A percentile compares a stretch with the other conserved stretches of the same genome.
Evolutionary conservation across 352 stramenopile genomes (phyloP).

Genomic region (Sclerospora graminicola): DNA sequence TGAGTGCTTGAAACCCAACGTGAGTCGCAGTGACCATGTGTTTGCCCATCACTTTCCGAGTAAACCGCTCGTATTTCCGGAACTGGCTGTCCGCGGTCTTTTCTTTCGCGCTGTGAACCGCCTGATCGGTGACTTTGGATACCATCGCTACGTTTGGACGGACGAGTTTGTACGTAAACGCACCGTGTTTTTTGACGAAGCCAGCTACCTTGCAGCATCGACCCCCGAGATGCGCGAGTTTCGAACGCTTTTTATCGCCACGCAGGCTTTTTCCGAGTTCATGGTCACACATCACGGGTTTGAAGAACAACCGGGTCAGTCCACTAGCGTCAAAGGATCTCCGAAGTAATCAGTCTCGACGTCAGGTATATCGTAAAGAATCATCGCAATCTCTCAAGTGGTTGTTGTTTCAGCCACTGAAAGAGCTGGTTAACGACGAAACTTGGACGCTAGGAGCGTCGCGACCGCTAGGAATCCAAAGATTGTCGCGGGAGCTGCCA

Average conservation of each 20-base stretch:
- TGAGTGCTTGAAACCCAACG: slow-evolving; percentile 57
- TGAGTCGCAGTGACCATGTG: slow-evolving; percentile 62
- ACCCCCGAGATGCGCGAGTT: slow-evolving; percentile 68
- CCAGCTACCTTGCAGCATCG: slow-evolving; percentile 73
- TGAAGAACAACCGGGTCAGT: slow-evolving; percentile 38
- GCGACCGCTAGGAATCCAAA: slow-evolving; percentile 17
- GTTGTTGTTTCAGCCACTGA: background rate
- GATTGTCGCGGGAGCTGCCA: slow-evolving; percentile 11
- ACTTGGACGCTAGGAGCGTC: slow-evolving; percentile 15
- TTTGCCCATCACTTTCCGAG: slow-evolving; percentile 58
- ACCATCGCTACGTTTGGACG: slow-evolving; percentile 76
- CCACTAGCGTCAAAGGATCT: slow-evolving; percentile 2
- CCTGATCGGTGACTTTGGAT: slow-evolving; percentile 77
- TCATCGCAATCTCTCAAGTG: slow-evolving; percentile 9
- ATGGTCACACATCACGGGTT: slow-evolving; percentile 78
- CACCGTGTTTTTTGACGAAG: slow-evolving; percentile 80
- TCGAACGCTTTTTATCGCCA: slow-evolving; percentile 76
- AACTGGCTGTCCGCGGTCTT: slow-evolving; percentile 53
- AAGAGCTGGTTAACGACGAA: slow-evolving; percentile 8
- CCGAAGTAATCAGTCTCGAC: slow-evolving; percentile 11
- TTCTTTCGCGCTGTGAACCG: slow-evolving; percentile 55
- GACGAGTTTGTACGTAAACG: slow-evolving; percentile 73
- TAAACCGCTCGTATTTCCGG: slow-evolving; percentile 61
- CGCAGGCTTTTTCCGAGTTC: slow-evolving; percentile 79
- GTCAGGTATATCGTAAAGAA: slow-evolving; percentile 11